phyloP scores from a whole-genome alignment of 225 moss, liverwort and hornwort species.

The Lunularia cruciata region DNA sequence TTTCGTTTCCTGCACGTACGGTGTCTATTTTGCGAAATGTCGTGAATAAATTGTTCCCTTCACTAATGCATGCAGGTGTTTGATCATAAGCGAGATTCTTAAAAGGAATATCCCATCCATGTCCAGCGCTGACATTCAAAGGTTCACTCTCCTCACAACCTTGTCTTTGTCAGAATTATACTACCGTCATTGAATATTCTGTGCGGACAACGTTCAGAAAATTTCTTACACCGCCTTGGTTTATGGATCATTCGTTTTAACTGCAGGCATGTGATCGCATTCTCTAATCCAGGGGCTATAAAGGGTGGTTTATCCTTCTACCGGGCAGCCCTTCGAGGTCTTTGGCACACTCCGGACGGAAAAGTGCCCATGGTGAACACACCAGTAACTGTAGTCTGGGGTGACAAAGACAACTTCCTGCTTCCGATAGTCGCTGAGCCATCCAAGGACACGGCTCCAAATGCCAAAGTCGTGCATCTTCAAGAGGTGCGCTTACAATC shows the following conservation, averaged over 20 bases:
- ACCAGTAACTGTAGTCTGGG: slow-evolving; percentile 68
- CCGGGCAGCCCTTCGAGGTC: slow-evolving; percentile 56
- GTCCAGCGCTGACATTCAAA: slow-evolving; percentile 42
- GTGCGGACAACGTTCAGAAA: too few relatives aligned
- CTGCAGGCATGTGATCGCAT: slow-evolving; percentile 59
- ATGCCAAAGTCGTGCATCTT: slow-evolving; percentile 49
- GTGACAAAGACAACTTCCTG: slow-evolving; percentile 58
- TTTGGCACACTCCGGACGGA: slow-evolving; percentile 37
- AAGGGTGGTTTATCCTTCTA: slow-evolving; percentile 59
- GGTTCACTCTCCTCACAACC: slow-evolving; percentile 33
- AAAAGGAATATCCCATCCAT: slow-evolving; percentile 9
- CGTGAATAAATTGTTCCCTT: not conserved
- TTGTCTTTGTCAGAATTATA: too few relatives aligned
- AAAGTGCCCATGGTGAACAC: slow-evolving; percentile 31
- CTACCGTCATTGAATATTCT: too few relatives aligned
- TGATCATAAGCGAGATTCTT: slow-evolving; percentile 30
- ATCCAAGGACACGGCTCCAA: slow-evolving; percentile 44
- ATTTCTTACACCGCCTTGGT: too few relatives aligned
- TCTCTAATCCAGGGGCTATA: slow-evolving; percentile 41
- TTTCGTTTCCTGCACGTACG: too few relatives aligned
- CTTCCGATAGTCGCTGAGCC: slow-evolving; percentile 52
- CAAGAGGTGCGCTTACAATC: slow-evolving; percentile 27
- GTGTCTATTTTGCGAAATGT: too few relatives aligned
- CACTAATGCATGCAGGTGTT: slow-evolving; percentile 42
- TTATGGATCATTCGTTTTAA: not conserved